Evolutionary conservation across 352 stramenopile species (phyloP), one percentile per base, ranked within the genome.

Genomic region (Phytophthora pini): DNA sequence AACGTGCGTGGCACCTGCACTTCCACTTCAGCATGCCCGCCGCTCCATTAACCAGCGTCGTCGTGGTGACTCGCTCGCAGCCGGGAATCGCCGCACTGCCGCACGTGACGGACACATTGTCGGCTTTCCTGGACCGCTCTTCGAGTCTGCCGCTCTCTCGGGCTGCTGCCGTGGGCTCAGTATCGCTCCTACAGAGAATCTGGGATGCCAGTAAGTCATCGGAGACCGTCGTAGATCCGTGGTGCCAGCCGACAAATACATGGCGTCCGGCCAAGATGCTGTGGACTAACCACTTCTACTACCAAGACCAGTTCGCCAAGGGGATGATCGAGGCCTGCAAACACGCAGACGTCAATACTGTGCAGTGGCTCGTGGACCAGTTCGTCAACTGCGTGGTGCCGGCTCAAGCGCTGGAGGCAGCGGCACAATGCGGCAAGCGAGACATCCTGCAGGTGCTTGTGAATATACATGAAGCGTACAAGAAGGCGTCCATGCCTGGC

Each of bases 231-330:
- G 6, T 27, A 20, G 55, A 60, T 9, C 17, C 55, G 32, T 69
- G 62, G 62, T 65, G 55, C 41, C 55, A 56, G 22, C 55, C 41
- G 13, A 62, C 56, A 9, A 71, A 67, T 31, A 38, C 38, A 4
- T 71, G 63, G 63, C 44, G 49, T 27, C 63, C 56, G 39, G 61
- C 63, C 46, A 45, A 36, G 6, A 65, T 71, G 63, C 48, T 71
- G 13, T 71, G 63, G 63, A 71, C 27, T 17, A 71, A 71, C 36
- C 31, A n/a, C 3, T 67, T 61, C 39, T 71, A 75, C 56, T 62
- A 68, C 56, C 56, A 71, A 36, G 55, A 69, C 39, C 61, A 75
- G 39, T 62, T 71, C 50, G 55, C 61, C 7, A 61, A 67, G 22
- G 61, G 56, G 0, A 47, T 68, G 39, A 34, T 55, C 15, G 56